phyloP scores from a whole-genome alignment of 2,329 filamentous ascomycete species.

The Neoarthrinium moseri region DNA sequence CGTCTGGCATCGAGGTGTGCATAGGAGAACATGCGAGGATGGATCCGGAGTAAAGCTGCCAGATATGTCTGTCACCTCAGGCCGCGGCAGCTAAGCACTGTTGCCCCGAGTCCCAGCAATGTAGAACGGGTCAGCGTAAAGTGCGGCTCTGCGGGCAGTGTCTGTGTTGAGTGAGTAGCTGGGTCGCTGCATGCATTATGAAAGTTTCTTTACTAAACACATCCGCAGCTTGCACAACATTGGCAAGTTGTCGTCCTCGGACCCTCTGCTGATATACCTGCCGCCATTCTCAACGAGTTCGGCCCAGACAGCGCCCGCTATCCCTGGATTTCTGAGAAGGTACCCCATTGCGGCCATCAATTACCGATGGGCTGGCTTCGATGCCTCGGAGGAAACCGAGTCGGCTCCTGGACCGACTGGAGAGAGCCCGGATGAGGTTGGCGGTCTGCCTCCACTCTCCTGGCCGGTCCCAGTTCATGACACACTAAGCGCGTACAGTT shows the following conservation, averaged over 20 bases:
- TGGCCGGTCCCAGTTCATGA: constrained; percentile 62
- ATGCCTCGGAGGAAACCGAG: constrained; percentile 16
- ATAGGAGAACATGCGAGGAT: constrained; percentile 12
- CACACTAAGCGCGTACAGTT: constrained; percentile 50
- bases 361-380: constrained; percentile 52
- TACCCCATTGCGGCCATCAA: constrained; percentile 55
- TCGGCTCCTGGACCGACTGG: neutral
- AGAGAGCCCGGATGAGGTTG: constrained; percentile 4
- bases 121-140: constrained; percentile 43
- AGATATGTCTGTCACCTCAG: constrained; percentile 12
- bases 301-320: constrained; percentile 18
- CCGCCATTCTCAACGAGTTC: constrained; percentile 43
- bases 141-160: constrained; percentile 47
- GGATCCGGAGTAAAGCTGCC: constrained; percentile 12
- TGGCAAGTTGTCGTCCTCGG: constrained; percentile 29
- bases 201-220: neutral
- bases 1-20: too few relatives aligned
- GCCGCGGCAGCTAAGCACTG: constrained; percentile 18
- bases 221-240: constrained; percentile 48
- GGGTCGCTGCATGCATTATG: neutral
- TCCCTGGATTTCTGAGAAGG: constrained; percentile 28
- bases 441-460: constrained; percentile 22
- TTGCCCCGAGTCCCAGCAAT: constrained; percentile 17
- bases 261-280: constrained; percentile 54
- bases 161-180: constrained; percentile 48